Evolutionary conservation across 2,329 filamentous ascomycete species (phyloP).

Genomic region (Fusarium burgessii): DNA sequence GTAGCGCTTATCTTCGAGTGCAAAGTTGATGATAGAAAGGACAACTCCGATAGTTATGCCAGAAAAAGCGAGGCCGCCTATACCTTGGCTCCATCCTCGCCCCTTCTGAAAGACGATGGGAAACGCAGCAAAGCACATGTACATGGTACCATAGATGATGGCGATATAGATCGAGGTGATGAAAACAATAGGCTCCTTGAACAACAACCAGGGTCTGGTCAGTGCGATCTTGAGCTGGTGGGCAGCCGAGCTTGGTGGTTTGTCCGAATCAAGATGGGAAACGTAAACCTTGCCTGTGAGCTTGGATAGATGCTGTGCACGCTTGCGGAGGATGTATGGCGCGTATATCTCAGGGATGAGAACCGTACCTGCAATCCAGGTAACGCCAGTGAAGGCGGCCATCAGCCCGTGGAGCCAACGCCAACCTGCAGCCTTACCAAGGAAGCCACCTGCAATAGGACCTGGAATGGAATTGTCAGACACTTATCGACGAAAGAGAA

Average conservation of each 20-base stretch:
- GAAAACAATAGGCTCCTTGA: slow-evolving; percentile 76
- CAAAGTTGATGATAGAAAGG: background rate
- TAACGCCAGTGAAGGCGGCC: slow-evolving; percentile 57
- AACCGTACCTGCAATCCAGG: slow-evolving; percentile 54
- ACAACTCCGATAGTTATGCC: slow-evolving; percentile 12
- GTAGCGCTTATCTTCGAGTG: slow-evolving; percentile 15
- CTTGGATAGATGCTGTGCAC: slow-evolving; percentile 40
- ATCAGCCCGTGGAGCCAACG: slow-evolving; percentile 57
- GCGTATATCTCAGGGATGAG: slow-evolving; percentile 54
- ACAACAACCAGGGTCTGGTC: slow-evolving; percentile 74
- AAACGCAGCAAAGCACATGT: slow-evolving; percentile 32
- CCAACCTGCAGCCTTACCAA: slow-evolving; percentile 68
- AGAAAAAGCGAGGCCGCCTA: slow-evolving; percentile 11
- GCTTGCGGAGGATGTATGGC: slow-evolving; percentile 40
- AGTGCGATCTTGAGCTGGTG: slow-evolving; percentile 59
- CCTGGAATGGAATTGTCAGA: slow-evolving; percentile 44
- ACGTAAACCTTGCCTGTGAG: slow-evolving; percentile 43
- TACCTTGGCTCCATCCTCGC: slow-evolving; percentile 17
- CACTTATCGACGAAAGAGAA: accelerated
- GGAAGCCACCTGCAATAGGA: slow-evolving; percentile 69
- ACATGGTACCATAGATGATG: slow-evolving; percentile 50
- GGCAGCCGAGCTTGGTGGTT: slow-evolving; percentile 49
- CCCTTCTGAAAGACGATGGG: slow-evolving; percentile 26
- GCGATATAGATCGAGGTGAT: slow-evolving; percentile 74
- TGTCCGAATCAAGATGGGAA: slow-evolving; percentile 58